Evolutionary conservation across 306 rosid genomes (phyloP).

Genomic region (Betula pendula): DNA sequence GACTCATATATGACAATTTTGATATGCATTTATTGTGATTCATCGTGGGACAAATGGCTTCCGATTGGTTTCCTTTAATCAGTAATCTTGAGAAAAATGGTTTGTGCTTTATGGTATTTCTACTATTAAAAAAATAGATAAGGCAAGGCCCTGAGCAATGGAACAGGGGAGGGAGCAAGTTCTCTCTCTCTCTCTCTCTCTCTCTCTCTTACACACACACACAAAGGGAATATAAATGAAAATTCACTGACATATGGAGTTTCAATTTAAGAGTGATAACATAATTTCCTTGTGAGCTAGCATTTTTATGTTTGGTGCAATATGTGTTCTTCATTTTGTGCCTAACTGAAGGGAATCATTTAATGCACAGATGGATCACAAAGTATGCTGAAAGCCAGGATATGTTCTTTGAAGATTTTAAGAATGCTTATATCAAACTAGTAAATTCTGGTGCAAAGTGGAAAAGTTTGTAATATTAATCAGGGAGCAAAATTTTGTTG

Average conservation of each 20-base stretch:
- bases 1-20: not conserved
- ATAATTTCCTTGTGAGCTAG: slow-evolving; percentile 15
- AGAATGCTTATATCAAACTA: slow-evolving; percentile 75
- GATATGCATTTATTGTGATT: not conserved
- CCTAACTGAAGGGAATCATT: slow-evolving; percentile 28
- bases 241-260: not conserved
- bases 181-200: not conserved
- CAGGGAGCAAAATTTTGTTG: slow-evolving; percentile 15
- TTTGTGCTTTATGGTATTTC: not conserved
- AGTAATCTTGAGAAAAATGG: not conserved
- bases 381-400: slow-evolving; percentile 71
- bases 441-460: slow-evolving; percentile 88
- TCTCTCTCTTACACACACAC: not conserved
- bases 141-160: too few species aligned
- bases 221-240: not conserved
- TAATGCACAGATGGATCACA: slow-evolving; percentile 72
- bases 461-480: slow-evolving; percentile 47
- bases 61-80: not conserved
- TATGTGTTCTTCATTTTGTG: slow-evolving; percentile 2
- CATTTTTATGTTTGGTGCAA: slow-evolving; percentile 22
- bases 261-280: not conserved
- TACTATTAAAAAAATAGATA: too few species aligned
- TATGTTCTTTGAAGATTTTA: slow-evolving; percentile 79
- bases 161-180: not conserved
- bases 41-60: not conserved